A percentile compares a stretch with the other conserved stretches of the same genome.
Evolutionary conservation across 148 eudicot genomes (phyloP).

Genomic region (Hydrangea macrophylla): DNA sequence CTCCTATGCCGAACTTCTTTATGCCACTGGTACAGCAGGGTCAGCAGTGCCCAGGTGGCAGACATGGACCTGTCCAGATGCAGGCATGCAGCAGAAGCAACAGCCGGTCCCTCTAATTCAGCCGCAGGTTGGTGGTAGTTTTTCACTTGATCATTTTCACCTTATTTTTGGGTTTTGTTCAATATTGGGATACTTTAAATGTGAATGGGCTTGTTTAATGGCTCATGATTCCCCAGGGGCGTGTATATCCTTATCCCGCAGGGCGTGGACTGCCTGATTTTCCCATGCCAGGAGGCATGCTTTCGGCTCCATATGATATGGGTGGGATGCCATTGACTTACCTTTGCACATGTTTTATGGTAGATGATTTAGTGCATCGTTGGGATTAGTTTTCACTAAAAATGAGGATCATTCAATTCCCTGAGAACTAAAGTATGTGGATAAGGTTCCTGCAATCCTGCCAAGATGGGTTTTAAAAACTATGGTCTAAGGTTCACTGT

Average conservation of each 20-base stretch:
- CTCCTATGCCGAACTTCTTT: conserved; percentile 71
- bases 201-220: background rate
- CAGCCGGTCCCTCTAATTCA: conserved; percentile 68
- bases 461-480: no score
- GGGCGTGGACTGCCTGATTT: conserved; percentile 54
- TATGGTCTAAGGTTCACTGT: no score
- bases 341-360: no score
- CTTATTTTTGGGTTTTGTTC: no score
- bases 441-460: no score
- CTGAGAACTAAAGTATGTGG: no score
- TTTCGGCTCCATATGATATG: conserved; percentile 60
- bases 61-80: conserved; percentile 52
- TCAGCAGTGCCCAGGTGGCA: conserved; percentile 67
- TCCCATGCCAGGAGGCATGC: conserved; percentile 54
- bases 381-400: no score
- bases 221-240: conserved; percentile 72
- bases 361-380: no score
- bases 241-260: conserved; percentile 48
- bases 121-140: conserved; percentile 51
- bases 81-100: conserved; percentile 62
- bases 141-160: no score
- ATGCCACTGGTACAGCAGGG: conserved; percentile 78
- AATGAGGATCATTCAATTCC: no score
- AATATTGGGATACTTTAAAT: no score
- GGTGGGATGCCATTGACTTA: conserved; percentile 52